Base-by-base conservation (phyloP, 306 rosid genomes). In the Amphicarpaea edgeworthii region DNA sequence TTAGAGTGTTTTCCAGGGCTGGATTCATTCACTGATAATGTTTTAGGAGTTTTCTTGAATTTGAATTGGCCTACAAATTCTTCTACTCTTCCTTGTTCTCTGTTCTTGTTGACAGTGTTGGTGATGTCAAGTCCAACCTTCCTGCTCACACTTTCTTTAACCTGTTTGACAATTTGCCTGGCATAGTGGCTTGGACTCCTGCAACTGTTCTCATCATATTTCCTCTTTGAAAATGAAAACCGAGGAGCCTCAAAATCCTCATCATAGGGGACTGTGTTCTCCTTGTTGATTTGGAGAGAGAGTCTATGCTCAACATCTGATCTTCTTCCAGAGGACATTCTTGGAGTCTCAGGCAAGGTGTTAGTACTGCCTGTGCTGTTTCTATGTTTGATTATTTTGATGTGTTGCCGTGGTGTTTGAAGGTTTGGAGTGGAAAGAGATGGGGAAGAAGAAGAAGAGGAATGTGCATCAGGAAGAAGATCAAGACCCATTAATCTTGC, bases 401-500 rank as follows among this genome's bases (percentile, higher is more conserved):
- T 77, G 62, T 79, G 79, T 50, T 79, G 82, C 57, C 71, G 70
- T 65, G 77, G 72, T 9, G 68, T 79, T 34, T 80, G 77, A 42
- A 12, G 71, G 45, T 79, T 88, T 53, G 84, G 78, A 24, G 85
- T 81, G 60, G 86, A 63, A 68, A 77, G 58, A 53, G 88, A 72
- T 1, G 88, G 78, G 15, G 87, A 72, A 8, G 79, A 68, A 50
- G 87, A 72, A 8, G 79, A 68, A 50, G 88, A 67, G 57, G 90
- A 78, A 15, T 71, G 68, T 50, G 84, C 54, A 61, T 85, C 97
- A 4, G 98, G 98, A 75, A 96, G 98, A 84, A 88, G 93, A 69
- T 96, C 99, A 51, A 96, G 91, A 70, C 98, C 99, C 99, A 96
- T 96, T 47, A 96, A 61, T 75, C 99, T 90, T 8, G 99, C 99